These are phyloP conservation scores for Passalora sequoiae DNA, from an alignment of 2,329 filamentous ascomycete genomes.

Conservation along the genomic window DNA sequence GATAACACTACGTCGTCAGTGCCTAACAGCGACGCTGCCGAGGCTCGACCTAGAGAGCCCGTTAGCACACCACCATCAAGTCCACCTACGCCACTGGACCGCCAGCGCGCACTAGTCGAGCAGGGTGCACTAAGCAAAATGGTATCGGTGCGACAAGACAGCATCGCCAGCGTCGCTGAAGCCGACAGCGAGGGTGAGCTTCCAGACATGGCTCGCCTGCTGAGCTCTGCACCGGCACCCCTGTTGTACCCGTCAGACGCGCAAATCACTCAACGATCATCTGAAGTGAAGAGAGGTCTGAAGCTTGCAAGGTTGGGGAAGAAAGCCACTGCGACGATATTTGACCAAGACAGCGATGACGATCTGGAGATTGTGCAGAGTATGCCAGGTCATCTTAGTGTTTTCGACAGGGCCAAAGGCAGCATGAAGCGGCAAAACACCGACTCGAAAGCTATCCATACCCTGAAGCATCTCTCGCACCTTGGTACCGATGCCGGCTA, in stretches of 20 bases:
- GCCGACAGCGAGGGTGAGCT: slow-evolving; percentile 28
- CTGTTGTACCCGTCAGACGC: neutral
- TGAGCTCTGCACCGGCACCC: slow-evolving; percentile 25
- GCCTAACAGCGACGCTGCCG: slow-evolving; percentile 28
- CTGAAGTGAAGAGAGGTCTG: slow-evolving; percentile 18
- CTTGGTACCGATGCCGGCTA: slow-evolving; percentile 33
- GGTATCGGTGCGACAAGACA: slow-evolving; percentile 29
- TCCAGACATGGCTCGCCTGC: slow-evolving; percentile 25
- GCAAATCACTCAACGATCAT: neutral
- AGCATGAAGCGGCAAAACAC: slow-evolving; percentile 17
- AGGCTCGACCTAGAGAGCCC: slow-evolving; percentile 21
- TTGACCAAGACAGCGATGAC: slow-evolving; percentile 43
- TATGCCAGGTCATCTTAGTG: slow-evolving; percentile 26
- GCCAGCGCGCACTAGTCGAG: slow-evolving; percentile 30
- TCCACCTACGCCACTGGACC: slow-evolving; percentile 38
- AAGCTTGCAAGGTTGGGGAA: slow-evolving; percentile 35
- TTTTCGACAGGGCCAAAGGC: slow-evolving; percentile 37
- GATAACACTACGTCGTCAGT: slow-evolving; percentile 26
- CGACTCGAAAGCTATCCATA: slow-evolving; percentile 32
- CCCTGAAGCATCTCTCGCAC: slow-evolving; percentile 33
- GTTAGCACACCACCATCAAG: slow-evolving; percentile 42
- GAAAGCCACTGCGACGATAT: slow-evolving; percentile 15
- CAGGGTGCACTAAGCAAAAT: slow-evolving; percentile 32
- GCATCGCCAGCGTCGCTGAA: slow-evolving; percentile 22
- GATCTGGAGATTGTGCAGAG: slow-evolving; percentile 60